These are phyloP conservation scores for Cenococcum geophilum DNA, from an alignment of 495 filamentous ascomycete genomes.

Conservation along the genomic window DNA sequence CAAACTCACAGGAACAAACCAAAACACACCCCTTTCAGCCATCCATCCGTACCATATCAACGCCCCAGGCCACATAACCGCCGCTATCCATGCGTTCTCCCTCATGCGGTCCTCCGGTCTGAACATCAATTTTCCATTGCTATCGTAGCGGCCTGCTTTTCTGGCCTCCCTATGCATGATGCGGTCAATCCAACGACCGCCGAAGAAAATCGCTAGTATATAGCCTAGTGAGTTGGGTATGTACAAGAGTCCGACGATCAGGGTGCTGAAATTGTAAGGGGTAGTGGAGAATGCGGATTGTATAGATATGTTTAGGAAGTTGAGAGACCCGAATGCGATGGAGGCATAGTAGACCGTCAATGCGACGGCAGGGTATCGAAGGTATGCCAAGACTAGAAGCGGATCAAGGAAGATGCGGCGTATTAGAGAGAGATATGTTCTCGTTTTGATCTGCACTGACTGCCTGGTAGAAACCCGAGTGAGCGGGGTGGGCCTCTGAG, in stretches of 20 bases:
- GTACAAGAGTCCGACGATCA: slow-evolving; percentile 76
- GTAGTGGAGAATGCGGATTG: slow-evolving; percentile 63
- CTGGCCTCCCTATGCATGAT: slow-evolving; percentile 83
- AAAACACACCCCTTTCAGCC: slow-evolving; percentile 49
- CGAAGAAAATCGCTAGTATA: slow-evolving; percentile 61
- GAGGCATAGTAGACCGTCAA: slow-evolving; percentile 76
- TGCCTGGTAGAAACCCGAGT: slow-evolving; percentile 58
- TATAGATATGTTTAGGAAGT: slow-evolving; percentile 81
- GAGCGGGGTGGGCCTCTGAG: slow-evolving; percentile 35
- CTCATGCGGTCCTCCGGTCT: slow-evolving; percentile 83
- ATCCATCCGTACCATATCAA: slow-evolving; percentile 67
- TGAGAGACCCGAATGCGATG: slow-evolving; percentile 76
- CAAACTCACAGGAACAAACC: slow-evolving; percentile 58
- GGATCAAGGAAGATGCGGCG: slow-evolving; percentile 75
- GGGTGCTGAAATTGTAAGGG: slow-evolving; percentile 69
- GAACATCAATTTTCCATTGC: slow-evolving; percentile 61
- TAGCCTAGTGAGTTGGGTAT: slow-evolving; percentile 78
- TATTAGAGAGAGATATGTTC: slow-evolving; percentile 46
- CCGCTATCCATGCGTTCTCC: slow-evolving; percentile 82
- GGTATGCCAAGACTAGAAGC: slow-evolving; percentile 66
- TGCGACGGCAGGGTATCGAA: slow-evolving; percentile 73
- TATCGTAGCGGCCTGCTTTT: slow-evolving; percentile 64
- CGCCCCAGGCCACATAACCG: slow-evolving; percentile 62
- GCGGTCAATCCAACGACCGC: slow-evolving; percentile 78
- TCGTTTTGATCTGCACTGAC: slow-evolving; percentile 52